Evolutionary conservation across 2,329 filamentous ascomycete genomes (phyloP).

Genomic region (Cladosporium sp.): DNA sequence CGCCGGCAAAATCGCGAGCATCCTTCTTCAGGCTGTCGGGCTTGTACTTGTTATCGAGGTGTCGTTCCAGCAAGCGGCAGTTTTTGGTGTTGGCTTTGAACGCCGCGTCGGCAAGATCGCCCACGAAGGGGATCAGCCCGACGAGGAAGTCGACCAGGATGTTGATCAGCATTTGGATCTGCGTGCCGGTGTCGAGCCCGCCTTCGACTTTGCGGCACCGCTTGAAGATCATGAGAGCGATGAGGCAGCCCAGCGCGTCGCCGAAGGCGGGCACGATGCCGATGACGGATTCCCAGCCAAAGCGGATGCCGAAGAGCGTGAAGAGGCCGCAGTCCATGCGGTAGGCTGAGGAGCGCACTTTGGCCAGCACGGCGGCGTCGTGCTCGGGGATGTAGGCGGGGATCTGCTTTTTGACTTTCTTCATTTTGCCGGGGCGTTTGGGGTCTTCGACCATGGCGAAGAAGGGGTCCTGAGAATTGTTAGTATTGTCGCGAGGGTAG

Average conservation of each 20-base stretch:
- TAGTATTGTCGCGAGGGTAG: neutral
- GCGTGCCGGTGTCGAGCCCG: constrained; percentile 61
- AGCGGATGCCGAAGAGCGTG: constrained; percentile 72
- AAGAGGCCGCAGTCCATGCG: constrained; percentile 80
- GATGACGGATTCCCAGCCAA: constrained; percentile 87
- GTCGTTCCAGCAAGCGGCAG: constrained; percentile 62
- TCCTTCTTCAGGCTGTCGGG: constrained; percentile 30
- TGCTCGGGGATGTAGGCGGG: constrained; percentile 78
- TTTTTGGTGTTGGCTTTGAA: constrained; percentile 76
- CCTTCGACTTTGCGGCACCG: constrained; percentile 72
- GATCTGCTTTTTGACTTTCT: constrained; percentile 79
- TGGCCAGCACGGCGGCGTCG: constrained; percentile 77
- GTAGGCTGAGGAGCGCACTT: constrained; percentile 81
- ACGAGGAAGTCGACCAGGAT: constrained; percentile 69
- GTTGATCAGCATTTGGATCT: constrained; percentile 74
- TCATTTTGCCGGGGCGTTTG: constrained; percentile 65
- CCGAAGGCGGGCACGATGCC: constrained; percentile 77
- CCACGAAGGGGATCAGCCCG: constrained; percentile 69
- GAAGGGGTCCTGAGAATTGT: constrained; percentile 69
- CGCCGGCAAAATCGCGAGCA: constrained; percentile 23
- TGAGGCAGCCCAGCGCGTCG: constrained; percentile 67
- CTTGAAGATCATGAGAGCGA: constrained; percentile 71
- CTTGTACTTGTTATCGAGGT: constrained; percentile 65
- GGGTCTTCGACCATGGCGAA: constrained; percentile 78
- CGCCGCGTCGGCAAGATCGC: constrained; percentile 69